A percentile compares a stretch with the other conserved stretches of the same genome.
Evolutionary conservation across 2,329 filamentous ascomycete species (phyloP).

Genomic region (Fusarium anguioides): DNA sequence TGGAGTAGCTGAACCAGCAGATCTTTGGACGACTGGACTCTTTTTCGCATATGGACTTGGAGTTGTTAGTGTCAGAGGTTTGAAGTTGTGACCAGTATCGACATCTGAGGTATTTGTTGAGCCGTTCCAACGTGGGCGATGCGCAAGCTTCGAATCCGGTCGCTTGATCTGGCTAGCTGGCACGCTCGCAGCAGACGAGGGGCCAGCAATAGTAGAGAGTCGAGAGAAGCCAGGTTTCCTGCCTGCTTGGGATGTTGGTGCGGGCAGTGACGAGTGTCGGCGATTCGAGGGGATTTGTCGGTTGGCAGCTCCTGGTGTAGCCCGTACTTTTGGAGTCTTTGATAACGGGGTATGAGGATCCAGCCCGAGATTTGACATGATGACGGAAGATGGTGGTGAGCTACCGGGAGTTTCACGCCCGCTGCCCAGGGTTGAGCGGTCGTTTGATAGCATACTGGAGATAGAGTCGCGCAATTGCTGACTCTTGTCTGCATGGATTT

Average conservation of each 20-base stretch:
- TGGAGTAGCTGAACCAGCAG: constrained; percentile 57
- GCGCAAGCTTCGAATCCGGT: constrained; percentile 59
- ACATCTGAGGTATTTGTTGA: constrained; percentile 72
- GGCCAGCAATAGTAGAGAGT: constrained; percentile 60
- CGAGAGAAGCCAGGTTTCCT: constrained; percentile 58
- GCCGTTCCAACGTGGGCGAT: constrained; percentile 78
- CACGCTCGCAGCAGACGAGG: constrained; percentile 60
- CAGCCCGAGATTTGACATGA: constrained; percentile 67
- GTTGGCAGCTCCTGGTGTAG: constrained; percentile 59
- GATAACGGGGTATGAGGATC: constrained; percentile 59
- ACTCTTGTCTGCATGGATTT: constrained; percentile 72
- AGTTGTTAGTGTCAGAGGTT: constrained; percentile 68
- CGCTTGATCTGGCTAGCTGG: constrained; percentile 56
- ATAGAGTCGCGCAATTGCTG: constrained; percentile 91
- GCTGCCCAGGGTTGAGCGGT: constrained; percentile 77
- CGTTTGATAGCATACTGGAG: constrained; percentile 89
- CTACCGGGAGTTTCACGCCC: constrained; percentile 77
- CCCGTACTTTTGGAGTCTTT: constrained; percentile 58
- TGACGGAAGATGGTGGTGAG: constrained; percentile 70
- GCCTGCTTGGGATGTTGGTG: constrained; percentile 53
- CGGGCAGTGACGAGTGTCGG: constrained; percentile 61
- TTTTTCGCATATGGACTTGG: constrained; percentile 67
- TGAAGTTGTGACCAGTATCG: constrained; percentile 76
- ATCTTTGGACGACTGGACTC: constrained; percentile 55
- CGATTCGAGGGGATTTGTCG: constrained; percentile 59